Evolutionary conservation across 1,284 basidiomycete genomes (phyloP).

Genomic region (Polyporus tsugae): DNA sequence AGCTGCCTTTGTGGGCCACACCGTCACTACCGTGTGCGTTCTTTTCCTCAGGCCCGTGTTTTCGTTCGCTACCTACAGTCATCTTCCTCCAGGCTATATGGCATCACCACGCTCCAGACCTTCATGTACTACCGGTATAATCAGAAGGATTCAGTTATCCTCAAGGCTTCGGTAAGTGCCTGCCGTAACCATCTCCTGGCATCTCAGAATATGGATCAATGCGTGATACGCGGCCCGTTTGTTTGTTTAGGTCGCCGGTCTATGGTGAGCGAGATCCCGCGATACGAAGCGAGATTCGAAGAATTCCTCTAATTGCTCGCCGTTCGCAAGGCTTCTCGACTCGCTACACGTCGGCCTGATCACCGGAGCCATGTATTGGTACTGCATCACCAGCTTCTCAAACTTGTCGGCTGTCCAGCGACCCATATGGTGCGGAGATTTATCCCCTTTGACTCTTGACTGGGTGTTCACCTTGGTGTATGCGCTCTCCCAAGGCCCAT

Average conservation of each 20-base stretch:
- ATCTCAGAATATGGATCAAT: neutral
- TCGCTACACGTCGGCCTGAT: slow-evolving; percentile 33
- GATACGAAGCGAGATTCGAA: neutral
- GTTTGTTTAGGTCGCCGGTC: slow-evolving; percentile 23
- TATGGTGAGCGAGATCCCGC: slow-evolving; percentile 21
- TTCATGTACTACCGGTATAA: slow-evolving; percentile 28
- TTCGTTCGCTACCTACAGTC: neutral
- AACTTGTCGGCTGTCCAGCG: slow-evolving; percentile 25
- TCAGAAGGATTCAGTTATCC: slow-evolving; percentile 15
- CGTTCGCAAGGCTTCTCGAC: slow-evolving; percentile 29
- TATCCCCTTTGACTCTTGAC: too few relatives aligned
- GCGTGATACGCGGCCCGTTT: too few relatives aligned
- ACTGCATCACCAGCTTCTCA: slow-evolving; percentile 34
- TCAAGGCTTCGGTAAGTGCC: slow-evolving; percentile 9
- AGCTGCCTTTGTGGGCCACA: slow-evolving; percentile 31
- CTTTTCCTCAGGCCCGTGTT: neutral
- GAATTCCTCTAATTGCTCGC: neutral
- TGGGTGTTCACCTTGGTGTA: neutral
- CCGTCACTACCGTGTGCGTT: slow-evolving; percentile 28
- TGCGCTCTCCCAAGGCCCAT: slow-evolving; percentile 26
- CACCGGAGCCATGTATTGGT: slow-evolving; percentile 34
- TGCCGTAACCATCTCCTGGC: neutral
- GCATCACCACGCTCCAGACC: slow-evolving; percentile 32
- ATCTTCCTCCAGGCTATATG: slow-evolving; percentile 27
- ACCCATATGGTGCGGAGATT: slow-evolving; percentile 33